These are phyloP conservation scores for Ocimum tenuiflorum DNA, from an alignment of 257 asterid genomes.

Conservation along the genomic window DNA sequence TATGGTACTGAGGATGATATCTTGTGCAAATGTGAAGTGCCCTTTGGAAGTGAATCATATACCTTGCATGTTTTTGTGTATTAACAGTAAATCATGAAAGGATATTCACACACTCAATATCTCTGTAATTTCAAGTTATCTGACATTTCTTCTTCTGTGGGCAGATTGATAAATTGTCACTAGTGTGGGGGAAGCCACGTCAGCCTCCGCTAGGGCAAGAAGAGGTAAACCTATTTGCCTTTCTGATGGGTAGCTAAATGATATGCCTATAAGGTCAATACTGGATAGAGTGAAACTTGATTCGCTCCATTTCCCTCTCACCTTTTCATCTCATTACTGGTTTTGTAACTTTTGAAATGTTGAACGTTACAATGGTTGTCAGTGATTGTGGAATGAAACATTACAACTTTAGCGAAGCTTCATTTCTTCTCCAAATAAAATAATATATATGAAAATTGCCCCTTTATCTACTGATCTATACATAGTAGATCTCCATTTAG, in stretches of 20 bases:
- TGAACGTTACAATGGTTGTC: background rate
- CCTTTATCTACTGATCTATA: background rate
- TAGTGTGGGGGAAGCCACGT: slow-evolving; percentile 98
- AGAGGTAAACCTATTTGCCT: slow-evolving; percentile 50
- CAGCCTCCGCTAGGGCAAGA: slow-evolving; percentile 74
- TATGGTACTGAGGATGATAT: background rate
- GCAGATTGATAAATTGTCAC: slow-evolving; percentile 73
- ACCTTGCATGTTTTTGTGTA: background rate
- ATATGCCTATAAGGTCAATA: background rate
- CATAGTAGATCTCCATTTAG: background rate
- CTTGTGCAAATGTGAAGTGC: background rate
- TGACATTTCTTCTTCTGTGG: slow-evolving; percentile 19
- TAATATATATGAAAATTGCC: background rate
- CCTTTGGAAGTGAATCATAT: background rate
- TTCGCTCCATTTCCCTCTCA: background rate
- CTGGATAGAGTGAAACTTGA: background rate
- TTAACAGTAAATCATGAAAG: slow-evolving; percentile 5
- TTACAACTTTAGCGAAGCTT: background rate
- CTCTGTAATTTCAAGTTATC: slow-evolving; percentile 2
- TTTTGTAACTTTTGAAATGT: background rate
- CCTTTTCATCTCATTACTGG: background rate
- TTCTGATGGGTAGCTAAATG: slow-evolving; percentile 8
- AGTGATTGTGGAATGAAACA: background rate
- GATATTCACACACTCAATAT: background rate
- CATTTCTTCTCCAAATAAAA: background rate